A percentile compares a stretch with the other conserved stretches of the same genome.
These are phyloP conservation scores for Fusarium kyushuense DNA, from an alignment of 2,329 filamentous ascomycete genomes.

Conservation along the genomic window DNA sequence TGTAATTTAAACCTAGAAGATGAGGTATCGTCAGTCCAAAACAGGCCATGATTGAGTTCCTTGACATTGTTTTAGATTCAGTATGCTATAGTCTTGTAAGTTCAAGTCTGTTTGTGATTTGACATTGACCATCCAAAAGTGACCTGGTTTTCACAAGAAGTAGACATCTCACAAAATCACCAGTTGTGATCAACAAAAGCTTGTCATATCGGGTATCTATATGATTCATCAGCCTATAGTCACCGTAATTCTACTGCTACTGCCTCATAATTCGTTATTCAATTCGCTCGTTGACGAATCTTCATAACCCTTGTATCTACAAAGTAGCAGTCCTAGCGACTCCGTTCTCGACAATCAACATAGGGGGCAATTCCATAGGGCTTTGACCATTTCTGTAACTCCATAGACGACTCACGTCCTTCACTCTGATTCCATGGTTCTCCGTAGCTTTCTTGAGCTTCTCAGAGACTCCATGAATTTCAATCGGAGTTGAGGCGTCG, in stretches of 20 bases:
- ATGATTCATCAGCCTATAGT: neutral
- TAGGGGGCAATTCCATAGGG: conserved; percentile 59
- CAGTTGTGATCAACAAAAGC: too few relatives aligned
- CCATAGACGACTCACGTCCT: conserved; percentile 72
- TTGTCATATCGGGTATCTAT: neutral
- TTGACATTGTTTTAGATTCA: neutral
- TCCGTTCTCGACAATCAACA: conserved; percentile 53
- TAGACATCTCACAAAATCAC: neutral
- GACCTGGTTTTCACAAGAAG: neutral
- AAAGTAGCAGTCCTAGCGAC: conserved; percentile 56
- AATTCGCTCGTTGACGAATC: neutral
- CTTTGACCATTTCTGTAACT: conserved; percentile 70
- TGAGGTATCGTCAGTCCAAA: neutral
- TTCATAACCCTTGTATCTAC: conserved; percentile 36
- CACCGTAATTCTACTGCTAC: neutral
- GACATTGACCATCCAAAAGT: neutral
- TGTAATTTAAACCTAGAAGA: neutral
- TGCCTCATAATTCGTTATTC: neutral
- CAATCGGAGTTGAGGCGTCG: conserved; percentile 53
- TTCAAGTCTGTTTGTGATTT: neutral
- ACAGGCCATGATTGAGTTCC: too few relatives aligned
- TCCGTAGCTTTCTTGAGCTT: conserved; percentile 45
- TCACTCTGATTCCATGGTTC: conserved; percentile 61
- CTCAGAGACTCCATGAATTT: conserved; percentile 53
- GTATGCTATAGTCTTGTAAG: too few relatives aligned